Conservation (phyloP, 129 eudicot genomes). For the Ambrosia trifida region DNA sequence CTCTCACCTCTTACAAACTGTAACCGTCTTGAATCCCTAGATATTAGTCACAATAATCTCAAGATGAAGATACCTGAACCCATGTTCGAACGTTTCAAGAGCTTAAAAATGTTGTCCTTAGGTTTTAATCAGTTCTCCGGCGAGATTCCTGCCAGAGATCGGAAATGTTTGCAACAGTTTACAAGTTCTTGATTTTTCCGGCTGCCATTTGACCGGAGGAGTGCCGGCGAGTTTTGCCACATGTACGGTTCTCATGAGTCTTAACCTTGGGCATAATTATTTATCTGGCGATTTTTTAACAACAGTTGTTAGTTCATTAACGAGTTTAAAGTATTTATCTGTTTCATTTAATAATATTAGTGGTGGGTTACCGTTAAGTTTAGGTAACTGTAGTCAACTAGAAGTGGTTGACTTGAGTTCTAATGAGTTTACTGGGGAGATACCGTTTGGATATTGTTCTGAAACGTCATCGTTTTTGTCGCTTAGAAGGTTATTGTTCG, state of each 20-base stretch:
- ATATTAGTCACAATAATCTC: conserved; percentile 56
- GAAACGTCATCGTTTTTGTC: conserved; percentile 33
- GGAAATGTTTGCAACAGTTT: conserved; percentile 54
- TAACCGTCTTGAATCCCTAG: conserved; percentile 47
- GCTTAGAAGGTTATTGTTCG: conserved; percentile 56
- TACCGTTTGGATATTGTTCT: conserved; percentile 72
- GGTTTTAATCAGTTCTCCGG: conserved; percentile 63
- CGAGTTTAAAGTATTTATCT: conserved; percentile 59
- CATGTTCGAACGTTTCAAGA: conserved; percentile 45
- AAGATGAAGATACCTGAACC: conserved; percentile 61
- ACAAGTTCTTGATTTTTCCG: conserved; percentile 72
- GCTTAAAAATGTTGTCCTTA: conserved; percentile 49
- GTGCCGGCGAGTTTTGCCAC: conserved; percentile 57
- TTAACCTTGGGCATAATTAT: conserved; percentile 64
- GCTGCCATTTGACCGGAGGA: conserved; percentile 51
- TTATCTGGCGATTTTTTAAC: conserved; percentile 64
- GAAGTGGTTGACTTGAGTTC: conserved; percentile 77
- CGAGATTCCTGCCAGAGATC: conserved; percentile 61
- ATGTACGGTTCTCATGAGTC: conserved; percentile 57
- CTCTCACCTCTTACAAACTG: too few species aligned
- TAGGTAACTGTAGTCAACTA: conserved; percentile 67
- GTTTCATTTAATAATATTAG: conserved; percentile 70
- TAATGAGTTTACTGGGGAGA: conserved; percentile 56
- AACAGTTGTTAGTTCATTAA: conserved; percentile 57
- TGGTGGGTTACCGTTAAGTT: conserved; percentile 59